phyloP scores from a whole-genome alignment of 768 basidiomycete species.

The Phlebiopsis flavidoalba region DNA sequence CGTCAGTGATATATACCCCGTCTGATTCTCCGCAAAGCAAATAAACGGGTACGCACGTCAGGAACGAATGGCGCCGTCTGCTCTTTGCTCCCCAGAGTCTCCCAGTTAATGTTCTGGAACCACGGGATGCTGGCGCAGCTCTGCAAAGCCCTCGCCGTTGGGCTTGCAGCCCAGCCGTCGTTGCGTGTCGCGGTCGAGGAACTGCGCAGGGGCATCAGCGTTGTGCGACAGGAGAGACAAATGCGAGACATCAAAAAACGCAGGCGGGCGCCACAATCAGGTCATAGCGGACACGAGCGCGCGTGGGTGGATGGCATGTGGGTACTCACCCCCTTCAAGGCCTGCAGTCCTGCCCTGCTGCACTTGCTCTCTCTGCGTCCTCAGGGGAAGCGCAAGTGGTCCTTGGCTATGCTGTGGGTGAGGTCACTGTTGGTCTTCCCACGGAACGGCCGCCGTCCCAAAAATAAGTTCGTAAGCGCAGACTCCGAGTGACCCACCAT shows the following conservation, averaged over 20 bases:
- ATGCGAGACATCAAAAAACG: conserved; percentile 1
- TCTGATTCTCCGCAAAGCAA: conserved; percentile 4
- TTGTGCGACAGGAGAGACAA: background rate
- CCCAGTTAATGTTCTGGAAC: conserved; percentile 91
- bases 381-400: conserved; percentile 88
- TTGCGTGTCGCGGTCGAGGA: conserved; percentile 80
- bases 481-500: conserved; percentile 94
- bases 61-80: conserved; percentile 82
- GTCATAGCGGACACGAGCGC: background rate
- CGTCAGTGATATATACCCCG: conserved; percentile 7
- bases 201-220: conserved; percentile 35
- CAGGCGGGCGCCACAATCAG: background rate
- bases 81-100: conserved; percentile 70
- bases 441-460: conserved; percentile 85
- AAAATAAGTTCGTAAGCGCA: conserved; percentile 91
- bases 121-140: conserved; percentile 78
- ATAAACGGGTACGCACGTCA: conserved; percentile 51
- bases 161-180: conserved; percentile 82
- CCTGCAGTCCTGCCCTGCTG: conserved; percentile 70
- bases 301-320: background rate
- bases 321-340: conserved; percentile 68
- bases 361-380: conserved; percentile 75
- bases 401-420: conserved; percentile 88
- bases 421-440: conserved; percentile 91
- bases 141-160: conserved; percentile 73